These are phyloP conservation scores for Logfia minima DNA, from an alignment of 129 eudicot species.

Conservation along the genomic window DNA sequence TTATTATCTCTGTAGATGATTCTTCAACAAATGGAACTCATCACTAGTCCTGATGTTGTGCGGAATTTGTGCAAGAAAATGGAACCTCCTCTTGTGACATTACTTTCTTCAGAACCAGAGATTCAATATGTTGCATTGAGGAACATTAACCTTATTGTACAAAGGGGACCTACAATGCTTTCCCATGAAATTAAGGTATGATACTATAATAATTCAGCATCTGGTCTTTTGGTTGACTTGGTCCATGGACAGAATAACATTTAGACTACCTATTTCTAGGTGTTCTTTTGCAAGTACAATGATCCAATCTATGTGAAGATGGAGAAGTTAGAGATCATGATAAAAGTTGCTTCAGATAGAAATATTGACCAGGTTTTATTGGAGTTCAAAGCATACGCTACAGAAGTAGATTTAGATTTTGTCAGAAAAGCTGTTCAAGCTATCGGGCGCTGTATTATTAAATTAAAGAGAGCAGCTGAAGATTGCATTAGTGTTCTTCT, in stretches of 20 bases:
- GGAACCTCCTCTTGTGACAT: conserved; percentile 97
- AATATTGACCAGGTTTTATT: conserved; percentile 85
- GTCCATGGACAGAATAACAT: conserved; percentile 2
- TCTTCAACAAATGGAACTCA: conserved; percentile 91
- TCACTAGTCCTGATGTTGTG: conserved; percentile 89
- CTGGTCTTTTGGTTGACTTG: conserved; percentile 18
- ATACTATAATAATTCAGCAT: neutral
- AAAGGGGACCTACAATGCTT: conserved; percentile 81
- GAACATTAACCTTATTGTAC: conserved; percentile 89
- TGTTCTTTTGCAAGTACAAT: conserved; percentile 92
- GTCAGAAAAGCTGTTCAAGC: conserved; percentile 97
- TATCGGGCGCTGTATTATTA: conserved; percentile 91
- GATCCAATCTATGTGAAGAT: conserved; percentile 95
- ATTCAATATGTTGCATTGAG: conserved; percentile 92
- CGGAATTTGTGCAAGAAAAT: conserved; percentile 90
- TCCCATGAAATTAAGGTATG: conserved; percentile 97
- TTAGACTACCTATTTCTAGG: conserved; percentile 41
- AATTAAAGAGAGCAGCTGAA: conserved; percentile 94
- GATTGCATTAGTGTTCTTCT: conserved; percentile 92
- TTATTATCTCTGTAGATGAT: conserved; percentile 62
- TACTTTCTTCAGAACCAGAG: conserved; percentile 96
- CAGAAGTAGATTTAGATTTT: conserved; percentile 93
- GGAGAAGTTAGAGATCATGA: conserved; percentile 97
- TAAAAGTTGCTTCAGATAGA: conserved; percentile 93
- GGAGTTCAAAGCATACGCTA: conserved; percentile 95